Conservation (phyloP, 495 filamentous ascomycete genomes). For the Aspergillus saccharolyticus region DNA sequence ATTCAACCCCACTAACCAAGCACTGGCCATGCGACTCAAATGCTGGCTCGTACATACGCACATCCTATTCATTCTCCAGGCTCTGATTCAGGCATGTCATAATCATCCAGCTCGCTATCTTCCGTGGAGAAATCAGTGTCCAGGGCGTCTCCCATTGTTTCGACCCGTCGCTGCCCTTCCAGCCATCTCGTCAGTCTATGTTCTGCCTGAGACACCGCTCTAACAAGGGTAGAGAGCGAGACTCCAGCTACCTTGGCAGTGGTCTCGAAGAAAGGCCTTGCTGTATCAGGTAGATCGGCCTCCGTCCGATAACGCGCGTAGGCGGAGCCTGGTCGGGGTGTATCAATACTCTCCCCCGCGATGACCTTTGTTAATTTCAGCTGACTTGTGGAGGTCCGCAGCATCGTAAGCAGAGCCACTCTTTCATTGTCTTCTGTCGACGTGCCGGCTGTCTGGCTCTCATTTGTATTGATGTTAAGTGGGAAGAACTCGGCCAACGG, state of each 20-base stretch:
- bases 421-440: constrained; percentile 18
- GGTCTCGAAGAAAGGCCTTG: constrained; percentile 50
- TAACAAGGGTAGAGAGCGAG: constrained; percentile 41
- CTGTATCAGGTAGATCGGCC: constrained; percentile 51
- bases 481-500: constrained; percentile 52
- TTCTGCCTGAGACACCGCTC: constrained; percentile 46
- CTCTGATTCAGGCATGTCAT: constrained; percentile 8
- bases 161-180: constrained; percentile 29
- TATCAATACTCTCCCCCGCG: constrained; percentile 26
- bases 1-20: not conserved
- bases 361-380: constrained; percentile 29
- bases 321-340: constrained; percentile 46
- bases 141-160: constrained; percentile 21
- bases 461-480: constrained; percentile 19
- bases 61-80: constrained; percentile 1
- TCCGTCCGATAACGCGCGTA: constrained; percentile 54
- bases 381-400: constrained; percentile 35
- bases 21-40: not conserved
- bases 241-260: constrained; percentile 49
- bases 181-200: constrained; percentile 38
- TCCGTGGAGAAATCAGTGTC: constrained; percentile 17
- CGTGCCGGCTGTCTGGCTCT: constrained; percentile 9
- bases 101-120: constrained; percentile 11
- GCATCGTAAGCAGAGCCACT: constrained; percentile 28
- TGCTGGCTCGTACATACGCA: not conserved